Percentiles rank a stretch among this genome's conserved stretches.
Evolutionary conservation across 768 basidiomycete species (phyloP).

Genomic region (Pholiota microspora): DNA sequence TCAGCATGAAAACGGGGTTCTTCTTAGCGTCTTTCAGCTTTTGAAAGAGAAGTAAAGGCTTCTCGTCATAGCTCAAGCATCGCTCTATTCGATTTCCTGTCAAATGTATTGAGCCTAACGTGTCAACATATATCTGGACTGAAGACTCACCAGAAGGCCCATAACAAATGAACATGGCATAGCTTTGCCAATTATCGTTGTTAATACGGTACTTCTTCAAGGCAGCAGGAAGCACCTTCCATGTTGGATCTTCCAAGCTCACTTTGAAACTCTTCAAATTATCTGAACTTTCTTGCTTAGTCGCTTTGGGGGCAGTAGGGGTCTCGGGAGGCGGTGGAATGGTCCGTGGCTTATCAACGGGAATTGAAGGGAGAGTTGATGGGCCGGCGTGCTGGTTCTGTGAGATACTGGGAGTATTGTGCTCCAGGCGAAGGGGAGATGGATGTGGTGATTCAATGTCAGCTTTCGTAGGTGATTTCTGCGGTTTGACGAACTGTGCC

Average conservation of each 20-base stretch:
- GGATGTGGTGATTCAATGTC: slow-evolving; percentile 76
- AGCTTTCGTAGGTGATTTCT: slow-evolving; percentile 78
- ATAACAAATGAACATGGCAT: slow-evolving; percentile 99
- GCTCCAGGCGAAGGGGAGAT: slow-evolving; percentile 77
- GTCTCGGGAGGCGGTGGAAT: slow-evolving; percentile 32
- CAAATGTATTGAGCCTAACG: background rate
- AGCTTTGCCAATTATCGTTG: slow-evolving; percentile 98
- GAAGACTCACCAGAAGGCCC: slow-evolving; percentile 74
- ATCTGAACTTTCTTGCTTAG: slow-evolving; percentile 64
- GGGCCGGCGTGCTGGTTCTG: slow-evolving; percentile 35
- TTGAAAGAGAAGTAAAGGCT: slow-evolving; percentile 94
- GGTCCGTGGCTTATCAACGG: slow-evolving; percentile 32
- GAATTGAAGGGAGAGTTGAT: slow-evolving; percentile 23
- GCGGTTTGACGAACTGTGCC: slow-evolving; percentile 76
- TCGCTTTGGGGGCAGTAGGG: slow-evolving; percentile 41
- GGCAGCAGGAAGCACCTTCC: slow-evolving; percentile 97
- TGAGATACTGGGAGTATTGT: slow-evolving; percentile 51
- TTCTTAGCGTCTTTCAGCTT: slow-evolving; percentile 96
- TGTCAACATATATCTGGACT: background rate
- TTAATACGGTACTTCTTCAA: slow-evolving; percentile 99
- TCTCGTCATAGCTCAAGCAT: slow-evolving; percentile 96
- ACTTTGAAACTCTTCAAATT: slow-evolving; percentile 96
- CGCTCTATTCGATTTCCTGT: slow-evolving; percentile 81
- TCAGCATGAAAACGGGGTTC: slow-evolving; percentile 98
- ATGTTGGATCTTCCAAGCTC: slow-evolving; percentile 95